Base-by-base conservation (phyloP, 2,329 filamentous ascomycete genomes). In the Pseudocercospora fuligena region DNA sequence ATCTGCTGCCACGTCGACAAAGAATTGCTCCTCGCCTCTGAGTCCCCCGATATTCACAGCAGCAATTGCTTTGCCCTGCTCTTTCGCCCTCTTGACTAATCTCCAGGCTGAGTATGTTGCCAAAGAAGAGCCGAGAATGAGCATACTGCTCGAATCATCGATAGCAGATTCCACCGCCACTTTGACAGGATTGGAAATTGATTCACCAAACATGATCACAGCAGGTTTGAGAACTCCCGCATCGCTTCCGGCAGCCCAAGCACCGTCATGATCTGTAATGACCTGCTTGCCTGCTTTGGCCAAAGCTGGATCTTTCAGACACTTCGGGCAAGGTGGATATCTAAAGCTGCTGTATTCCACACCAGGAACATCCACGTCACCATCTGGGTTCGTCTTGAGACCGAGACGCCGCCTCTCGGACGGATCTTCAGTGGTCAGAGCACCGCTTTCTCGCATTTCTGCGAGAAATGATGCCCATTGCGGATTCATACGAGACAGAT, bases 71-170 rank as follows among this genome's bases (percentile, higher is more conserved):
- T 96, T 94, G 0, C 89, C 89, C 69, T 89, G 86, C 73, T 95
- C 92, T 72, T 91, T 90, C 31, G 94, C 95, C 66, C 90, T 84
- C 81, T 93, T 94, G 1, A 91, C 93, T 63, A 99, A 80, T 65
- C 94, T 85, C 93, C 93, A 99, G 0, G 95, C 95, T 11, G 93
- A 97, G 78, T 97, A 98, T 0, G 95, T 98, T 5, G 95, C 95
- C 57, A 98, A 85, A 68, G 92, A 97, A 40, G 92, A 97, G 3
- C 94, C 95, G 16, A 98, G 79, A 8, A 98, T 86, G 23, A 98
- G 82, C 40, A 98, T 80, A 66, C 88, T 87, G 5, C 88, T 89
- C 1, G 93, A 91, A 29, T 86, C 85, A 74, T 97, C 92, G 59
- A 98, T 88, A 12, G 91, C 91, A 29, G 88, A 81, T 76, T 98